These are phyloP conservation scores for Schizosaccharomyces cryophilus DNA, from an alignment of 805 yeast species.

Conservation along the genomic window DNA sequence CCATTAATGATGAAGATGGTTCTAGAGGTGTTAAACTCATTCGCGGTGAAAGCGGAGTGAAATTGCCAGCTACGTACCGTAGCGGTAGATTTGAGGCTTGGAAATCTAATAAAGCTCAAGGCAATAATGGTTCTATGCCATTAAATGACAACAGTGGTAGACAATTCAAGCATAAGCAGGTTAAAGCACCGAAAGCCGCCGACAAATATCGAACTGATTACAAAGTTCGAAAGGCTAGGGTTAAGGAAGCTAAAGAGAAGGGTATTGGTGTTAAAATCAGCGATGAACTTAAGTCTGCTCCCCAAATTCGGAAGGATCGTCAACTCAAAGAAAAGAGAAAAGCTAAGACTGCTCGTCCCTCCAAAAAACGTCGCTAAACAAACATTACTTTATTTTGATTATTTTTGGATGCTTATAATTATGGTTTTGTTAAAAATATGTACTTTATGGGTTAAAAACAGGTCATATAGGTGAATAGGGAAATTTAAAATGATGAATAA, in stretches of 20 bases:
- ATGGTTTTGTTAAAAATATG: not conserved
- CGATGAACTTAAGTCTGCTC: constrained; percentile 40
- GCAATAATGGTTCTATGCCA: constrained; percentile 10
- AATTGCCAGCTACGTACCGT: constrained; percentile 71
- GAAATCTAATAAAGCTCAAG: constrained; percentile 25
- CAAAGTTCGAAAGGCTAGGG: constrained; percentile 57
- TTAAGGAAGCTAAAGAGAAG: constrained; percentile 48
- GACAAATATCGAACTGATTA: constrained; percentile 76
- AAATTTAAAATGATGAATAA: too few species aligned
- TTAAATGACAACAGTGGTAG: constrained; percentile 2
- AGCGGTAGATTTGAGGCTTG: constrained; percentile 84
- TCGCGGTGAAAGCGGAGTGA: constrained; percentile 82
- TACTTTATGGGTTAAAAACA: not conserved
- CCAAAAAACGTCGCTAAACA: constrained; percentile 14
- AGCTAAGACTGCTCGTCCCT: constrained; percentile 71
- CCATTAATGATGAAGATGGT: constrained; percentile 31
- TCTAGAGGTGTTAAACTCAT: constrained; percentile 31
- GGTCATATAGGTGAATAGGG: not conserved
- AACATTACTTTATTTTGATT: not conserved
- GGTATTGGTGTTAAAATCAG: constrained; percentile 51
- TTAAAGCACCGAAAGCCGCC: constrained; percentile 70
- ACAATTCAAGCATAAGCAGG: constrained; percentile 45
- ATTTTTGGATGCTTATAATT: not conserved
- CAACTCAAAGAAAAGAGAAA: constrained; percentile 39
- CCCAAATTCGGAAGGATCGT: constrained; percentile 60